Conservation (phyloP, 345 rosid genomes). For the Triadica sebifera region DNA sequence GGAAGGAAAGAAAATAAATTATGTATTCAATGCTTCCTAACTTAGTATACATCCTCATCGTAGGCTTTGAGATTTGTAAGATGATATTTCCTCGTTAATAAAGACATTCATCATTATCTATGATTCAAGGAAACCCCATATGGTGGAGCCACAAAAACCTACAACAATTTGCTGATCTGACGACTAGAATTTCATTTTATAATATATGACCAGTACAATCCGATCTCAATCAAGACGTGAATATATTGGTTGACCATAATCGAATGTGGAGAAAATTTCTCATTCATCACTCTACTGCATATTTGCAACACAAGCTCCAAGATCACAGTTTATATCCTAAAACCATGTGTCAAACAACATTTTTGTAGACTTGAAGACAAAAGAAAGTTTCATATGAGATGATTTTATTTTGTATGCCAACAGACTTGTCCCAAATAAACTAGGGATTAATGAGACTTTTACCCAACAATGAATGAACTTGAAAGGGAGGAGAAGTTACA, state of each 20-base stretch:
- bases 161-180: background rate
- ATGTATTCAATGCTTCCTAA: background rate
- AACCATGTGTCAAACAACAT: too few relatives aligned
- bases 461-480: background rate
- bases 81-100: too few relatives aligned
- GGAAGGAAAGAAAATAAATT: background rate
- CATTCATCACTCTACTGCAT: too few relatives aligned
- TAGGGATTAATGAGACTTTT: background rate
- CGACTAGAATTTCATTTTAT: background rate
- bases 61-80: background rate
- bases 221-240: background rate
- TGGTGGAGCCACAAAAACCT: background rate
- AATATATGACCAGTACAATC: background rate
- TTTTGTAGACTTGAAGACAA: background rate
- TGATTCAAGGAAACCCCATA: background rate
- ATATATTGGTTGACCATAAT: background rate
- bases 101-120: too few relatives aligned
- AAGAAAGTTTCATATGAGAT: background rate
- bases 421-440: background rate
- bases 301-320: too few relatives aligned
- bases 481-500: background rate
- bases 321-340: too few relatives aligned
- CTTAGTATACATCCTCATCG: background rate
- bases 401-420: too few relatives aligned
- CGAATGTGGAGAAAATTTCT: background rate